These are phyloP conservation scores for Euryodendron excelsum DNA, from an alignment of 148 eudicot species.

Conservation along the genomic window DNA sequence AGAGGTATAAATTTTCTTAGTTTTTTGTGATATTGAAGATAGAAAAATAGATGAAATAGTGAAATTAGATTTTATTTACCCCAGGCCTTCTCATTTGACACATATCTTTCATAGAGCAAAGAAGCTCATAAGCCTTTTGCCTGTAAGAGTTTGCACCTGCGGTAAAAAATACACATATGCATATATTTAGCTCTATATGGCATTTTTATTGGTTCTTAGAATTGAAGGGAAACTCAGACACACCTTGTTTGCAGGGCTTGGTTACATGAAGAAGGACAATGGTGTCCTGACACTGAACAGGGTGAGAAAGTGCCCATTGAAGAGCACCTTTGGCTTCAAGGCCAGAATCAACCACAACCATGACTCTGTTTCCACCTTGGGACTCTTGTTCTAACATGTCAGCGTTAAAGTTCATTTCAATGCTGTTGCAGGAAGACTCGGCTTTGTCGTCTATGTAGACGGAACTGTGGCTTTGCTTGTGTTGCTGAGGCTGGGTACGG, in stretches of 20 bases:
- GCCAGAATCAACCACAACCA: slow-evolving; percentile 66
- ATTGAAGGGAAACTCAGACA: not conserved
- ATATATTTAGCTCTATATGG: not conserved
- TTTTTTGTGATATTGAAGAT: not conserved
- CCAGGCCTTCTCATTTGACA: slow-evolving; percentile 64
- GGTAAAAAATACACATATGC: not conserved
- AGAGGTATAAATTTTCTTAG: not conserved
- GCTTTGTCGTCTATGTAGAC: slow-evolving; percentile 31
- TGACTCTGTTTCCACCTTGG: slow-evolving; percentile 52
- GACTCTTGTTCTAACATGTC: slow-evolving; percentile 22
- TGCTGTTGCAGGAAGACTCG: slow-evolving; percentile 35
- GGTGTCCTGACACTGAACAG: slow-evolving; percentile 60
- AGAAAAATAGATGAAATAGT: not conserved
- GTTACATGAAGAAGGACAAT: slow-evolving; percentile 53
- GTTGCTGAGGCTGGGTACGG: slow-evolving; percentile 43
- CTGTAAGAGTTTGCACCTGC: slow-evolving; percentile 36
- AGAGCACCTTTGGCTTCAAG: slow-evolving; percentile 59
- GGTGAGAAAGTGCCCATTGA: slow-evolving; percentile 71
- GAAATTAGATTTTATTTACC: slow-evolving; percentile 37
- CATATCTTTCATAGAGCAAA: slow-evolving; percentile 53
- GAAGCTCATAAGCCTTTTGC: slow-evolving; percentile 55
- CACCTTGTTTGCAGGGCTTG: slow-evolving; percentile 45
- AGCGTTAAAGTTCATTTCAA: slow-evolving; percentile 33
- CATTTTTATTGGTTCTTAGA: not conserved
- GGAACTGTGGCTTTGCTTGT: slow-evolving; percentile 48